A percentile compares a stretch with the other conserved stretches of the same genome.
phyloP scores from a whole-genome alignment of 352 stramenopile genomes.

The Phytopythium montanum region DNA sequence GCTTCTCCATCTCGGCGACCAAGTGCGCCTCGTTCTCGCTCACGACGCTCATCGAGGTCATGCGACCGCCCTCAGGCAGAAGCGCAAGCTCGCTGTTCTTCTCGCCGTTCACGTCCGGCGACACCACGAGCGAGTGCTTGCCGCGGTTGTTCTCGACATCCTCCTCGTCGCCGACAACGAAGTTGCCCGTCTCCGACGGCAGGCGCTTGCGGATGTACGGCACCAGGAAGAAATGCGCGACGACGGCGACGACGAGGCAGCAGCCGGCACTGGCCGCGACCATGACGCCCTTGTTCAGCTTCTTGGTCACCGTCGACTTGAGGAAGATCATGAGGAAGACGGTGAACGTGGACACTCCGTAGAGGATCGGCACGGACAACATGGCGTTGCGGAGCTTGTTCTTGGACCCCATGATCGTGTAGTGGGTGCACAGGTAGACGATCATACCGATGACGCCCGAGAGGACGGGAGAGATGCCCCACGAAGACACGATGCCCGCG shows the following conservation, averaged over 20 bases:
- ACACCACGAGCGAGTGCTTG: neutral
- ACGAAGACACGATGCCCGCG: conserved; percentile 62
- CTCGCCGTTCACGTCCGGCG: too few species aligned
- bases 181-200: conserved; percentile 18
- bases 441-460: conserved; percentile 39
- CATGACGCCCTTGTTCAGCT: conserved; percentile 7
- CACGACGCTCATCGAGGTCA: too few species aligned
- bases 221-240: conserved; percentile 14
- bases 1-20: neutral
- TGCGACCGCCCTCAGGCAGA: too few species aligned
- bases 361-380: conserved; percentile 37
- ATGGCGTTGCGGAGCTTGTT: conserved; percentile 22
- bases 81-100: too few species aligned
- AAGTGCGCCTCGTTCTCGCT: too few species aligned
- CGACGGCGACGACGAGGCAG: neutral
- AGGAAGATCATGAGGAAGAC: conserved; percentile 39
- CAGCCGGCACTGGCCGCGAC: neutral
- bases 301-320: conserved; percentile 3
- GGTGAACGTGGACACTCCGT: conserved; percentile 14
- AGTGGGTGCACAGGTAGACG: conserved; percentile 44
- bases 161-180: conserved; percentile 1
- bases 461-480: conserved; percentile 60
- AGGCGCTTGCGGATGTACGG: conserved; percentile 17
- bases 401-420: conserved; percentile 35
- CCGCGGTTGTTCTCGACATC: neutral